Conservation (phyloP, 805 yeast species). For the Saccharomycopsis sp. region DNA sequence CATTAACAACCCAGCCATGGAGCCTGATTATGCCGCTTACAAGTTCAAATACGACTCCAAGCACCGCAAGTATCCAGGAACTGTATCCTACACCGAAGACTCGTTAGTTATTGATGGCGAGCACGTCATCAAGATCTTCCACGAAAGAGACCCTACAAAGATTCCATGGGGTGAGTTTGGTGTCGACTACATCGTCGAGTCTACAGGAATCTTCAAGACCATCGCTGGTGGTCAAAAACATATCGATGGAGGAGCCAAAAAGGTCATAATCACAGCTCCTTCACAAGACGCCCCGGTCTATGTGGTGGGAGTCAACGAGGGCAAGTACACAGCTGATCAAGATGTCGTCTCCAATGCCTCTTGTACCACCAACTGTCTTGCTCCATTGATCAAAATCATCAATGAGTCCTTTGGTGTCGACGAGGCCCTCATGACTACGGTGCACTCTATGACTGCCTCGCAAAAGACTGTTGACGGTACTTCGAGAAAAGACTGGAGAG, state of each 20-base stretch:
- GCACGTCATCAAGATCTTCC: conserved; percentile 41
- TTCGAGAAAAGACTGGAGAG: conserved; percentile 76
- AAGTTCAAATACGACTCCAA: conserved; percentile 95
- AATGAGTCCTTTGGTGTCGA: conserved; percentile 61
- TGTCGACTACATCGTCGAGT: conserved; percentile 60
- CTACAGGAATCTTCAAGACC: conserved; percentile 68
- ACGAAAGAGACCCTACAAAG: conserved; percentile 60
- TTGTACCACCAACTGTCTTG: conserved; percentile 70
- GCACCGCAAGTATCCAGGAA: conserved; percentile 80
- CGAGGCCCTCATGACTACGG: conserved; percentile 73
- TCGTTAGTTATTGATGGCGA: conserved; percentile 59
- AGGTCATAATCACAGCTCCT: conserved; percentile 67
- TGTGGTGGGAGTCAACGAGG: conserved; percentile 64
- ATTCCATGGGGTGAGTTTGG: conserved; percentile 62
- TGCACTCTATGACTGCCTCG: conserved; percentile 65
- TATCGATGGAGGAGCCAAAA: conserved; percentile 68
- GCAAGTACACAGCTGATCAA: conserved; percentile 49
- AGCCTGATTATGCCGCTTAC: conserved; percentile 87
- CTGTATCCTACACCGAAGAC: conserved; percentile 52
- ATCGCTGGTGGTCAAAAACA: conserved; percentile 61
- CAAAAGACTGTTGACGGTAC: conserved; percentile 74
- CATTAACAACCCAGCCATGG: conserved; percentile 87
- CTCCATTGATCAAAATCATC: conserved; percentile 65
- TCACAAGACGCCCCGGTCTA: conserved; percentile 68
- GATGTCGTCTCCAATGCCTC: conserved; percentile 64